A percentile compares a stretch with the other conserved stretches of the same genome.
Conservation (phyloP, 2,329 filamentous ascomycete genomes). For the Calycina herbarum region DNA sequence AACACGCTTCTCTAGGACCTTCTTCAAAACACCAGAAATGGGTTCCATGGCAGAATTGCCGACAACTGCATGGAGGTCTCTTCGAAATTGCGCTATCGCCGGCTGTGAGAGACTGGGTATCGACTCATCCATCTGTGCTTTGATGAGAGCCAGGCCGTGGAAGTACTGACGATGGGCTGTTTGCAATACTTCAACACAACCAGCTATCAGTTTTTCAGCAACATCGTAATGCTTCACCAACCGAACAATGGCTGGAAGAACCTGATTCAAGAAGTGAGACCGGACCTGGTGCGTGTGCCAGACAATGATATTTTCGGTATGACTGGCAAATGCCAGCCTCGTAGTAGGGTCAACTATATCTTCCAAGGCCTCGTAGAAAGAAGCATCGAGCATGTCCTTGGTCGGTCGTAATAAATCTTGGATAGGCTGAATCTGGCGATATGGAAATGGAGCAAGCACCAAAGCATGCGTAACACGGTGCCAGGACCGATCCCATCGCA, state of each 20-base stretch:
- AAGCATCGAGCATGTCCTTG: conserved; percentile 36
- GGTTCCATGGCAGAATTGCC: conserved; percentile 59
- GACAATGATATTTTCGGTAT: conserved; percentile 56
- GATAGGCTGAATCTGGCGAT: conserved; percentile 41
- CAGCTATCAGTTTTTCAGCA: conserved; percentile 47
- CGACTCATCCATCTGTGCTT: conserved; percentile 46
- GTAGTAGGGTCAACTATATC: conserved; percentile 51
- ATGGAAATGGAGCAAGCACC: conserved; percentile 53
- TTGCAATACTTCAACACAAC: conserved; percentile 58
- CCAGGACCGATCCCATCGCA: conserved; percentile 62
- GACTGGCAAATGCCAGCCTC: conserved; percentile 49
- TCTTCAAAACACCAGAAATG: conserved; percentile 54
- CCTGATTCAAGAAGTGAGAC: conserved; percentile 59
- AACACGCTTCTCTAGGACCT: conserved; percentile 55
- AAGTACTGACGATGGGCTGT: conserved; percentile 59
- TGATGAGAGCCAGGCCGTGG: conserved; percentile 53
- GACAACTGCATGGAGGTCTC: conserved; percentile 64
- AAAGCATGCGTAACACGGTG: conserved; percentile 59
- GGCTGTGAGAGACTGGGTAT: conserved; percentile 39
- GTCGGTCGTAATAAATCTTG: conserved; percentile 24
- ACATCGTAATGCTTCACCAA: conserved; percentile 30
- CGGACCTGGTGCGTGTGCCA: conserved; percentile 64
- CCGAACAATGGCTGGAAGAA: conserved; percentile 54
- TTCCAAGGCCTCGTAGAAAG: conserved; percentile 53
- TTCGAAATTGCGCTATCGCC: conserved; percentile 52